A percentile compares a stretch with the other conserved stretches of the same genome.
phyloP scores from a whole-genome alignment of 208 protist genomes.

The Crithidia acanthocephali region DNA sequence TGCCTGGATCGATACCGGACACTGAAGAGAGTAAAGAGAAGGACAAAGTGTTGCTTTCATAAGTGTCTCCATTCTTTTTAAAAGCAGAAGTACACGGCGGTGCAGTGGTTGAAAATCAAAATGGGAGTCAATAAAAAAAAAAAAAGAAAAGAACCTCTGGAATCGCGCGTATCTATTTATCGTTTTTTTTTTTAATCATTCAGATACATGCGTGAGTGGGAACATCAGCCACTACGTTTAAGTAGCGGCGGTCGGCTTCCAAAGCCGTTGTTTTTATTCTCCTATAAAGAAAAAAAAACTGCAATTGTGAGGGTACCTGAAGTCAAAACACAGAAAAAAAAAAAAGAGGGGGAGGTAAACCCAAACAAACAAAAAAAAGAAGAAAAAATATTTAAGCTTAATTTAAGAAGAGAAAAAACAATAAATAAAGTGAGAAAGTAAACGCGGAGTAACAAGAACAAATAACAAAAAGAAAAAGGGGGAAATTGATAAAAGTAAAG shows the following conservation, averaged over 20 bases:
- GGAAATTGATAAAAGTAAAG: neutral
- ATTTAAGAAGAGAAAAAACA: conserved; percentile 1
- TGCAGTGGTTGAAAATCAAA: too few relatives aligned
- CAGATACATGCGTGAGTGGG: neutral
- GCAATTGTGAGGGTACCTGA: neutral
- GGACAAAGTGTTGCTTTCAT: too few relatives aligned
- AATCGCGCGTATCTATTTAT: too few relatives aligned
- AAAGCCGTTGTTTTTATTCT: too few relatives aligned
- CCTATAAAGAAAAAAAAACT: neutral
- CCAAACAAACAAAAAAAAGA: neutral
- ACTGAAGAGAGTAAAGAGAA: too few relatives aligned
- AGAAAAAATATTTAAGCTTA: too few relatives aligned
- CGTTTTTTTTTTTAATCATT: neutral
- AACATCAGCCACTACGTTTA: neutral
- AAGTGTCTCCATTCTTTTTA: too few relatives aligned
- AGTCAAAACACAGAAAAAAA: neutral
- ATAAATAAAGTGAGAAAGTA: neutral
- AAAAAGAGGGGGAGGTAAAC: neutral
- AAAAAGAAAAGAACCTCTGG: neutral
- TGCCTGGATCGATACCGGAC: too few relatives aligned
- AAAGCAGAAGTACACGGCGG: too few relatives aligned
- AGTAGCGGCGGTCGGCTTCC: too few relatives aligned
- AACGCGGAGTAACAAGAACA: conserved; percentile 1
- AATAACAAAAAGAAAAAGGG: conserved; percentile 6
- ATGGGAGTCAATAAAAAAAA: too few relatives aligned